These are phyloP conservation scores for Ampelocalamus luodianensis DNA, from an alignment of 176 grass and related monocot species.

Conservation along the genomic window DNA sequence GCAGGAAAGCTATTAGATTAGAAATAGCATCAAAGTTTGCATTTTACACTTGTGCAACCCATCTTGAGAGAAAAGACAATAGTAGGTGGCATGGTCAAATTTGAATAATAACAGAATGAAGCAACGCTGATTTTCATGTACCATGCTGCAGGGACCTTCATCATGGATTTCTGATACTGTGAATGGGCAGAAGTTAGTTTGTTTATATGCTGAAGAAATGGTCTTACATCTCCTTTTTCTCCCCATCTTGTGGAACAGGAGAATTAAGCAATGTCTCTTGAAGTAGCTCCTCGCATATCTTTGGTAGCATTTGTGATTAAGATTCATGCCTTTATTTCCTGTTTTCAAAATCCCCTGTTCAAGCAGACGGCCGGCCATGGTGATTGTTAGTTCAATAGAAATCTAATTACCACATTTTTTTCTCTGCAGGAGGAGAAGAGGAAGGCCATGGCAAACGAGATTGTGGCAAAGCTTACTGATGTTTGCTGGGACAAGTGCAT, in stretches of 20 bases:
- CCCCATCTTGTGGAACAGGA: background rate
- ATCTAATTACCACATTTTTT: constrained; percentile 5
- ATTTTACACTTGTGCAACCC: background rate
- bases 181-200: constrained; percentile 5
- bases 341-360: background rate
- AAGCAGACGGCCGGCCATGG: background rate
- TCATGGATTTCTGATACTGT: background rate
- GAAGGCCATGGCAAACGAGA: constrained; percentile 69
- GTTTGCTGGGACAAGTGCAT: constrained; percentile 90
- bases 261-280: background rate
- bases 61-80: background rate
- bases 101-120: background rate
- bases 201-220: background rate
- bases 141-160: constrained; percentile 13
- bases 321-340: background rate
- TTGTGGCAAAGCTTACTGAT: constrained; percentile 70
- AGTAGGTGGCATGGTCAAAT: background rate
- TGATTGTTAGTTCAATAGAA: constrained; percentile 6
- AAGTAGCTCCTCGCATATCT: background rate
- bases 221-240: background rate
- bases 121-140: background rate
- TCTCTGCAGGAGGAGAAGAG: constrained; percentile 65
- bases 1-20: background rate
- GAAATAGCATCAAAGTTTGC: background rate
- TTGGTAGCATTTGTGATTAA: background rate